Evolutionary conservation across 2,329 filamentous ascomycete genomes (phyloP).

Genomic region (Chaetomiaceae sp.): DNA sequence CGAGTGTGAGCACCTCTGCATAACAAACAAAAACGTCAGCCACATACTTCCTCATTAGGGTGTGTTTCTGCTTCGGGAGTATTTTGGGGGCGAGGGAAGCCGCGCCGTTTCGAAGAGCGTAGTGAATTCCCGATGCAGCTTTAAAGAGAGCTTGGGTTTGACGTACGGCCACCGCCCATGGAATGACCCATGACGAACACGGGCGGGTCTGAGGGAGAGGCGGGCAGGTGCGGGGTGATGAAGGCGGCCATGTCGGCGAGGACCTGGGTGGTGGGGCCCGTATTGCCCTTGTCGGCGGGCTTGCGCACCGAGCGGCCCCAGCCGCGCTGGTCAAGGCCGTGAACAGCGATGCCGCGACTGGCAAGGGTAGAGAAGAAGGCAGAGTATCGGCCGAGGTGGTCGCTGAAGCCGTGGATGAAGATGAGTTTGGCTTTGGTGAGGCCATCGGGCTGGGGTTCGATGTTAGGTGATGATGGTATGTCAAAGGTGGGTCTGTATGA

Average conservation of each 20-base stretch:
- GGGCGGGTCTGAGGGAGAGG: slow-evolving; percentile 43
- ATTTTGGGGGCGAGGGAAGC: no score
- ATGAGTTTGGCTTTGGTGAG: slow-evolving; percentile 65
- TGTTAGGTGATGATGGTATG: no score
- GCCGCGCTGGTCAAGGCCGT: slow-evolving; percentile 79
- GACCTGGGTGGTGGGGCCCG: slow-evolving; percentile 69
- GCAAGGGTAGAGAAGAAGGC: slow-evolving; percentile 69
- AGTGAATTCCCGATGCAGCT: no score
- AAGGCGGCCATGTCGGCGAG: slow-evolving; percentile 76
- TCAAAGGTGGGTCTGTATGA: no score
- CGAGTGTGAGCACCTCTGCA: slow-evolving; percentile 64
- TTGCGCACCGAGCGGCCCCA: slow-evolving; percentile 72
- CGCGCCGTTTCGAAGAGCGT: no score
- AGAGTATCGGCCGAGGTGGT: slow-evolving; percentile 75
- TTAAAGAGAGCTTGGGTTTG: no score
- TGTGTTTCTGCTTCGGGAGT: no score
- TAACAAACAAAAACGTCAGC: no score
- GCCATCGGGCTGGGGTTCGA: slow-evolving; percentile 45
- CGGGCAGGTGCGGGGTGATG: slow-evolving; percentile 55
- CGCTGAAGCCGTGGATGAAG: slow-evolving; percentile 86
- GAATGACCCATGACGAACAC: slow-evolving; percentile 86
- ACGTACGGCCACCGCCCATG: slow-evolving; percentile 85
- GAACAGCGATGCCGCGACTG: slow-evolving; percentile 66
- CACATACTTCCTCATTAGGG: no score
- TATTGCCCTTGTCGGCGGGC: slow-evolving; percentile 61